Base-by-base conservation (phyloP, 768 basidiomycete species). In the Kwoniella mangroviensis region DNA sequence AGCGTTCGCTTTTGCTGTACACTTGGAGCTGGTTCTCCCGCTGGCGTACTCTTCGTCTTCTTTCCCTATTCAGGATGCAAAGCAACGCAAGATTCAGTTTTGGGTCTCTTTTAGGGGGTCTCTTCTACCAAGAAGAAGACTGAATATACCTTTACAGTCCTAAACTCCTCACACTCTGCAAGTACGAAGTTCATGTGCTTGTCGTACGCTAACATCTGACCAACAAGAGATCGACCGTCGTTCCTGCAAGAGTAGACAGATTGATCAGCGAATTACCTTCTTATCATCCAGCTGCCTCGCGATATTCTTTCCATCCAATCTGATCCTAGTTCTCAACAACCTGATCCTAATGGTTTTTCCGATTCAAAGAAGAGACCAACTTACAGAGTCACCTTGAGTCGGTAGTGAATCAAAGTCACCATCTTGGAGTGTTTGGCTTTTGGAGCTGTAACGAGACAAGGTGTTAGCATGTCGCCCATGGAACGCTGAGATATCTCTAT, bases 151-250 rank as follows among this genome's bases (percentile, higher is more conserved):
- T 98, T 98, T 52, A 98, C 90, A 73, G 92, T 89, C 78, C 97
- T 86, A 82, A 98, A 99, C 84, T 99, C 97, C 84, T 99, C 97
- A 81, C 95, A 98, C 77, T 98, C 97, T 17, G 96, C 94, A 65
- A 99, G 86, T 55, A 99, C 97, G 76, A 99, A 87, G 85, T 99
- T 99, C 97, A 98, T 99, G 85, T 99, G 97, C 80, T 92, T 91
- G 86, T 99, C 97, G 83, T 98, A 99, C 63, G 97, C 97, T 83
- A 99, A 91, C 93, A 98, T 97, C 86, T 98, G 97, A 52, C 97
- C 97, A 56, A 92, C 93, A 78, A 98, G 86, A 67, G 92, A 89
- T 83, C 97, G 92, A 70, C 94, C 94, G 84, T 99, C 97, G 90
- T 83, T 83, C 63, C 83, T 84, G 69, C 15, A 2, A 28, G 52